These are phyloP conservation scores for Dactylis glomerata DNA, from an alignment of 176 grass and related monocot genomes.

Conservation along the genomic window DNA sequence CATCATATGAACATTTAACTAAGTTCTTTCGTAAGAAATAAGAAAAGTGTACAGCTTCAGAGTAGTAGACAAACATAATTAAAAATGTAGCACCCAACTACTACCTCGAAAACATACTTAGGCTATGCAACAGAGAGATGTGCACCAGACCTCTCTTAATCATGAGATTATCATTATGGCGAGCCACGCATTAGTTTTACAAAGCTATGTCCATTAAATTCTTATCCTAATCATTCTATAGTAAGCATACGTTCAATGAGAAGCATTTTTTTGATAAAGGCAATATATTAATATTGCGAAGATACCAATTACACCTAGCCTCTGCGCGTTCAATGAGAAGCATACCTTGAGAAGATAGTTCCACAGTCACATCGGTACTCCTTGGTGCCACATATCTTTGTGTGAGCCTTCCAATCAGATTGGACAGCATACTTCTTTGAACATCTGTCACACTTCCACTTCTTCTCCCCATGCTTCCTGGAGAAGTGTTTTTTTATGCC, in stretches of 20 bases:
- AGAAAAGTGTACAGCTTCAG: background rate
- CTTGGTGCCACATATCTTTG: slow-evolving; percentile 67
- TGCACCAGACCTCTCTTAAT: background rate
- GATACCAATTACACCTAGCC: too few relatives aligned
- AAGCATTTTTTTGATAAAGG: too few relatives aligned
- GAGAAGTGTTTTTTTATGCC: slow-evolving; percentile 70
- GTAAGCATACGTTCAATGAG: background rate
- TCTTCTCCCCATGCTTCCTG: slow-evolving; percentile 74
- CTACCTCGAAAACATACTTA: background rate
- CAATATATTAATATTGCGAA: too few relatives aligned
- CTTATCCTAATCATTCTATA: background rate
- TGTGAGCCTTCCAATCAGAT: slow-evolving; percentile 71
- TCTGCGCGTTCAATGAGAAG: background rate
- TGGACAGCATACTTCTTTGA: slow-evolving; percentile 76
- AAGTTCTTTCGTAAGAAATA: background rate
- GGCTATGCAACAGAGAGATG: background rate
- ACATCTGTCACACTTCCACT: slow-evolving; percentile 69
- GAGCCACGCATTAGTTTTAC: background rate
- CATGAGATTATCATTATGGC: background rate
- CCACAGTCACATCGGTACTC: slow-evolving; percentile 68
- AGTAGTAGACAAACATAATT: background rate
- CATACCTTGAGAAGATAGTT: slow-evolving; percentile 65
- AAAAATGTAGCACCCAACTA: background rate
- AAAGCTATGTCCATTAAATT: background rate
- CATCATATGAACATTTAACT: background rate